phyloP scores from a whole-genome alignment of 78 protist genomes.

The Dictyostelium intermedium region DNA sequence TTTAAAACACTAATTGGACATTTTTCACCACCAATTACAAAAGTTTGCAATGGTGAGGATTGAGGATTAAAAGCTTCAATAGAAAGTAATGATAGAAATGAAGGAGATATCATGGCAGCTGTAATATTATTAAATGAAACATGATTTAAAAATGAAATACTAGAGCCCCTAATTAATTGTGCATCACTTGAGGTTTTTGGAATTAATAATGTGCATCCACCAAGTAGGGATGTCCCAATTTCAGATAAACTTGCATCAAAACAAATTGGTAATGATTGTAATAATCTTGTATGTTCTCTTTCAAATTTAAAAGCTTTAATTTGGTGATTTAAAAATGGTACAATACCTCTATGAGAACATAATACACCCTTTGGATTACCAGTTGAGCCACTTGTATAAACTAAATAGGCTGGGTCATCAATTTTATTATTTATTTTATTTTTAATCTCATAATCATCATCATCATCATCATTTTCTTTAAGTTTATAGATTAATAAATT shows the following conservation, averaged over 20 bases:
- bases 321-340: slow-evolving; percentile 30
- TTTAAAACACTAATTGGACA: slow-evolving; percentile 38
- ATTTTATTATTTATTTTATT: background rate
- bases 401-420: slow-evolving; percentile 28
- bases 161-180: slow-evolving; percentile 26
- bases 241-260: slow-evolving; percentile 73
- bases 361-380: slow-evolving; percentile 72
- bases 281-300: slow-evolving; percentile 6
- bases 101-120: slow-evolving; percentile 50
- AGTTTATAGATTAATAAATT: background rate
- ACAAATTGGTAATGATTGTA: slow-evolving; percentile 72
- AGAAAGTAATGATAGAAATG: slow-evolving; percentile 33
- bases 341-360: slow-evolving; percentile 51
- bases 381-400: slow-evolving; percentile 61
- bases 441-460: background rate
- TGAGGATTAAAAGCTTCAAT: background rate
- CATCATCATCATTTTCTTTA: background rate
- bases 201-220: slow-evolving; percentile 24
- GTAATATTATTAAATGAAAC: background rate
- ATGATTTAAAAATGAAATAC: background rate
- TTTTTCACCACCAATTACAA: slow-evolving; percentile 71
- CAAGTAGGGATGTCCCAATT: slow-evolving; percentile 41
- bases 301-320: slow-evolving; percentile 19
- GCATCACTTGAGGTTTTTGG: background rate
- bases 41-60: slow-evolving; percentile 9